These are phyloP conservation scores for Echium plantagineum DNA, from an alignment of 257 asterid species.

Conservation along the genomic window DNA sequence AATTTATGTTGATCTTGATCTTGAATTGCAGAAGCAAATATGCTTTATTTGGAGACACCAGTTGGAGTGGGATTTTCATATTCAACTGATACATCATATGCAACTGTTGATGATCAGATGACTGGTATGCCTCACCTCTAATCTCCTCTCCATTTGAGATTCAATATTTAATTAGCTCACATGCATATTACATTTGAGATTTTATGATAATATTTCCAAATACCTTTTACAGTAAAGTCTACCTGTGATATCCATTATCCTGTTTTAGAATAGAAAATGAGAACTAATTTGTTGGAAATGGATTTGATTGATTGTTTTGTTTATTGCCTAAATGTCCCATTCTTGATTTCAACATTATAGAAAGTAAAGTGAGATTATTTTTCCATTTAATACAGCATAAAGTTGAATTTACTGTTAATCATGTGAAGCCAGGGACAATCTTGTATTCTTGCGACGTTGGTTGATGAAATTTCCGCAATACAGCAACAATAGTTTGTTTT, in stretches of 20 bases:
- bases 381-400: constrained; percentile 11
- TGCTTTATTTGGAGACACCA: constrained; percentile 63
- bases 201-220: constrained; percentile 6
- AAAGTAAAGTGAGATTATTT: neutral
- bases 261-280: neutral
- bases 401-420: constrained; percentile 11
- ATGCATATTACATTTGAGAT: constrained; percentile 5
- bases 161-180: neutral
- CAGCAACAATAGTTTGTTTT: constrained; percentile 32
- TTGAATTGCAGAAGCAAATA: constrained; percentile 47
- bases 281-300: neutral
- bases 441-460: constrained; percentile 52
- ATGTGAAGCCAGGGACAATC: constrained; percentile 51
- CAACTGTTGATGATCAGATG: constrained; percentile 41
- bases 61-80: constrained; percentile 67
- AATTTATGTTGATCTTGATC: constrained; percentile 13
- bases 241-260: neutral
- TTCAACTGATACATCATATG: constrained; percentile 31
- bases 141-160: neutral
- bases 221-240: constrained; percentile 1
- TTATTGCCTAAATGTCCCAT: neutral
- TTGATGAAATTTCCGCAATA: constrained; percentile 47
- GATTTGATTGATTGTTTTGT: neutral
- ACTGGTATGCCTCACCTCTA: constrained; percentile 28
- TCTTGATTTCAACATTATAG: neutral